Conservation (phyloP, 2,329 filamentous ascomycete genomes). For the Corynespora cassiicola region DNA sequence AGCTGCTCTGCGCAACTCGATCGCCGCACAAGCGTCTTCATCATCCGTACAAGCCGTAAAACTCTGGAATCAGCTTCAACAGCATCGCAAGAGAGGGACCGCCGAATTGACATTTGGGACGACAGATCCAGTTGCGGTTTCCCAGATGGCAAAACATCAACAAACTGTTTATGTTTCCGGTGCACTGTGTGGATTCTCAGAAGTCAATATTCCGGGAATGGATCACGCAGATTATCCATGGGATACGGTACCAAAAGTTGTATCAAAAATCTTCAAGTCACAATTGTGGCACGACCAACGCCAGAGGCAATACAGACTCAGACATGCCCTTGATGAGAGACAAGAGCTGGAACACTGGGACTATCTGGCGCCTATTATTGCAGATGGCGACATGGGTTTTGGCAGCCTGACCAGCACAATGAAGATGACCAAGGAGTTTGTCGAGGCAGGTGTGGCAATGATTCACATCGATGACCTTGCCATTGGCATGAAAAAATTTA, state of each 20-base stretch:
- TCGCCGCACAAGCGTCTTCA: slow-evolving; percentile 29
- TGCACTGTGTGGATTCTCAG: slow-evolving; percentile 48
- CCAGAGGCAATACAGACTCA: slow-evolving; percentile 47
- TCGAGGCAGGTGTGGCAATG: slow-evolving; percentile 53
- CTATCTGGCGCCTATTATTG: slow-evolving; percentile 50
- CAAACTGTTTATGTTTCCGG: slow-evolving; percentile 52
- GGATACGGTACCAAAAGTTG: slow-evolving; percentile 51
- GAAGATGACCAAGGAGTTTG: slow-evolving; percentile 51
- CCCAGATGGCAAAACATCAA: slow-evolving; percentile 47
- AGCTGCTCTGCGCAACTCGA: slow-evolving; percentile 39
- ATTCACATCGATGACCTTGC: slow-evolving; percentile 54
- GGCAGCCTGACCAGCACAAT: slow-evolving; percentile 48
- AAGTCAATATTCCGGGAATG: slow-evolving; percentile 47
- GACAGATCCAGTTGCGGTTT: slow-evolving; percentile 44
- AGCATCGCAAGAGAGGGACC: slow-evolving; percentile 43
- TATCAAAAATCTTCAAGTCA: slow-evolving; percentile 49
- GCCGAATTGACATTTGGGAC: slow-evolving; percentile 48
- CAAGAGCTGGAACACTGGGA: slow-evolving; percentile 45
- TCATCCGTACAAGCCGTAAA: slow-evolving; percentile 44
- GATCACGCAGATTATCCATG: slow-evolving; percentile 53
- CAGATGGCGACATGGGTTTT: slow-evolving; percentile 54
- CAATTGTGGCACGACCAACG: slow-evolving; percentile 51
- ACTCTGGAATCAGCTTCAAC: slow-evolving; percentile 45
- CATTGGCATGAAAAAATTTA: slow-evolving; percentile 54
- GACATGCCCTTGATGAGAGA: slow-evolving; percentile 36